These are phyloP conservation scores for Plasmodium gaboni DNA, from an alignment of 169 alveolate species.

Conservation along the genomic window DNA sequence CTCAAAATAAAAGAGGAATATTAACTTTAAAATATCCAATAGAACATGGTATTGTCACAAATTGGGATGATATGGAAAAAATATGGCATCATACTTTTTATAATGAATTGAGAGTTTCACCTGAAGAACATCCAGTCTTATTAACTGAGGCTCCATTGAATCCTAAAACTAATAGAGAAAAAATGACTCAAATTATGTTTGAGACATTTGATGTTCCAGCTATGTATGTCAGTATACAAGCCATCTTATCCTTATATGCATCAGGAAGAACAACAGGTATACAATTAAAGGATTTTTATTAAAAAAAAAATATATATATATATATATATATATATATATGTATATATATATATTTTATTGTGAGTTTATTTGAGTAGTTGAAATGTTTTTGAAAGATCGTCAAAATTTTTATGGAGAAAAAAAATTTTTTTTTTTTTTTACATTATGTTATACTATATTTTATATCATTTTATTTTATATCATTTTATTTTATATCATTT, in stretches of 20 bases:
- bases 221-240: conserved; percentile 97
- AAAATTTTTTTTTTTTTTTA: conserved; percentile 3
- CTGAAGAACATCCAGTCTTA: conserved; percentile 97
- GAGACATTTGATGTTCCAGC: conserved; percentile 99
- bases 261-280: conserved; percentile 99
- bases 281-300: conserved; percentile 76
- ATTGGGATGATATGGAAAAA: conserved; percentile 99
- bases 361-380: not conserved
- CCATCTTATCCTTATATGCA: conserved; percentile 98
- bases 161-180: conserved; percentile 97
- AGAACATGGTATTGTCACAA: conserved; percentile 98
- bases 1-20: conserved; percentile 98
- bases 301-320: not conserved
- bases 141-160: conserved; percentile 98
- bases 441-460: not conserved
- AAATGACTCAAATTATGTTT: conserved; percentile 97
- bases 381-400: not conserved
- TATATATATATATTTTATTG: not conserved
- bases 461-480: not conserved
- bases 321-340: not conserved
- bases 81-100: conserved; percentile 99
- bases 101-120: conserved; percentile 96
- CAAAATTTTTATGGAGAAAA: not conserved
- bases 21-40: conserved; percentile 97
- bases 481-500: not conserved